These are phyloP conservation scores for Aspergillus sp. DNA, from an alignment of 2,329 filamentous ascomycete species.

Conservation along the genomic window DNA sequence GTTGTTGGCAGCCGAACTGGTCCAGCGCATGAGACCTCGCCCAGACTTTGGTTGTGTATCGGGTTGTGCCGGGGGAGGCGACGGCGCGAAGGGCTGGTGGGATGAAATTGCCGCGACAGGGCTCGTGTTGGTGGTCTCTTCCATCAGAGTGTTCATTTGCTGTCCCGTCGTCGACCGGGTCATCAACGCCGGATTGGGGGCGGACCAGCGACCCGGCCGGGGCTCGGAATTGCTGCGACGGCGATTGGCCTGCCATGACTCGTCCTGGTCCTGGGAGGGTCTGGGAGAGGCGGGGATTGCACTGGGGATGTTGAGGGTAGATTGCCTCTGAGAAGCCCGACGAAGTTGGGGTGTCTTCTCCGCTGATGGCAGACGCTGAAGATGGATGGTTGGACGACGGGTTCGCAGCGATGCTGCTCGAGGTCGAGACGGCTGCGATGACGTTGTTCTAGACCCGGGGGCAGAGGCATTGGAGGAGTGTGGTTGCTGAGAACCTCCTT, in stretches of 20 bases:
- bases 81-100: conserved; percentile 9
- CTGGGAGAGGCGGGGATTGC: conserved; percentile 5
- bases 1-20: conserved; percentile 31
- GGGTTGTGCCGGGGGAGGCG: conserved; percentile 16
- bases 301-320: conserved; percentile 1
- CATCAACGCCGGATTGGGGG: conserved; percentile 20
- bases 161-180: conserved; percentile 20
- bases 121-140: conserved; percentile 28
- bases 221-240: conserved; percentile 44
- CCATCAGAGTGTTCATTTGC: conserved; percentile 33
- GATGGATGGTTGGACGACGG: conserved; percentile 33
- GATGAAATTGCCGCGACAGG: conserved; percentile 8
- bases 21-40: conserved; percentile 29
- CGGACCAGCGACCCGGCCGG: conserved; percentile 33
- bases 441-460: conserved; percentile 18
- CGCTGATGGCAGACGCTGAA: conserved; percentile 19
- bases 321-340: conserved; percentile 4
- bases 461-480: conserved; percentile 11
- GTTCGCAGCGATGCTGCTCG: conserved; percentile 23
- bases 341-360: conserved; percentile 8
- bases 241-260: conserved; percentile 27
- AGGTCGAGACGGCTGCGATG: conserved; percentile 19
- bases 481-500: conserved; percentile 3
- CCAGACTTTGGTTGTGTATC: conserved; percentile 15
- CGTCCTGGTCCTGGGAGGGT: conserved; percentile 18